phyloP scores from a whole-genome alignment of 2,329 filamentous ascomycete genomes.

The Talaromyces sp. region DNA sequence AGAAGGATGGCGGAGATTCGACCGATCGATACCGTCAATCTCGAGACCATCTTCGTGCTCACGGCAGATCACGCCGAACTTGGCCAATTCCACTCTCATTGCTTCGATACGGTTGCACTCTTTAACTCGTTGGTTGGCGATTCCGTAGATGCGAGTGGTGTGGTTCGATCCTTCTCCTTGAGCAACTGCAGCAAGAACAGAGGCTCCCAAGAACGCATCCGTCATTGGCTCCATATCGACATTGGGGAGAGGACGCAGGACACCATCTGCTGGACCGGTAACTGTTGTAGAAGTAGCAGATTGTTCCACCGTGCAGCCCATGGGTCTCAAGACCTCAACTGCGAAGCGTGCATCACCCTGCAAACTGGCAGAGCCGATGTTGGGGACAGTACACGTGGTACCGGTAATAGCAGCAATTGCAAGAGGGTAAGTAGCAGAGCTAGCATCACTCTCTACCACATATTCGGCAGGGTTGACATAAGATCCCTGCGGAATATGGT shows the following conservation, averaged over 20 bases:
- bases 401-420: slow-evolving; percentile 93
- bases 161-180: slow-evolving; percentile 57
- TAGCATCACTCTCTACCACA: slow-evolving; percentile 92
- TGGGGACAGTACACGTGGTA: slow-evolving; percentile 90
- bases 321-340: slow-evolving; percentile 79
- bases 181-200: slow-evolving; percentile 85
- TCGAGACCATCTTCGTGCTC: slow-evolving; percentile 92
- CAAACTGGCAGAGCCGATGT: slow-evolving; percentile 86
- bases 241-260: slow-evolving; percentile 68
- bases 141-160: slow-evolving; percentile 82
- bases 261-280: slow-evolving; percentile 72
- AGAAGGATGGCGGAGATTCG: slow-evolving; percentile 51
- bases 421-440: slow-evolving; percentile 92
- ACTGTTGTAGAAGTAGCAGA: slow-evolving; percentile 84
- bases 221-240: slow-evolving; percentile 99
- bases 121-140: slow-evolving; percentile 96
- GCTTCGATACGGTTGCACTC: slow-evolving; percentile 95
- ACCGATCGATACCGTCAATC: slow-evolving; percentile 53
- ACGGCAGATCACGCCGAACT: slow-evolving; percentile 81
- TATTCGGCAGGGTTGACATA: slow-evolving; percentile 86
- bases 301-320: slow-evolving; percentile 90
- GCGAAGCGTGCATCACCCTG: slow-evolving; percentile 96
- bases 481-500: slow-evolving; percentile 79
- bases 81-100: slow-evolving; percentile 90
- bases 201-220: slow-evolving; percentile 93